Conservation (phyloP, 495 filamentous ascomycete species). For the Apodospora peruviana region DNA sequence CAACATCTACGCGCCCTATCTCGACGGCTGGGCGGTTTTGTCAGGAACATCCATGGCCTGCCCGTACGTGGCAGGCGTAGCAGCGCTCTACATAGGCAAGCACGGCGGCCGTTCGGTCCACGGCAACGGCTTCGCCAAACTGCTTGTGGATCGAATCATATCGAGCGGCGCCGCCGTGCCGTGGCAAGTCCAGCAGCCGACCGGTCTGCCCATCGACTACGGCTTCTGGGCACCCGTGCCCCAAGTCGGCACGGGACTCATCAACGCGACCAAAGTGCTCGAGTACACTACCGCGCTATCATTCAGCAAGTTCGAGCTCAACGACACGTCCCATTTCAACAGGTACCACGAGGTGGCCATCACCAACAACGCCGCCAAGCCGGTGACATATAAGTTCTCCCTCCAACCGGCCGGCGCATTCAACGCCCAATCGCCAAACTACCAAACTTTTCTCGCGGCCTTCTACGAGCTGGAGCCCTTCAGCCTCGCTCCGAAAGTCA, state of each 20-base stretch:
- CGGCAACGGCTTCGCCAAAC: slow-evolving; percentile 29
- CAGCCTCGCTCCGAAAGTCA: slow-evolving; percentile 4
- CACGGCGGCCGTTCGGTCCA: slow-evolving; percentile 27
- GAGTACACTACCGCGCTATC: slow-evolving; percentile 32
- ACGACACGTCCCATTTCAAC: slow-evolving; percentile 37
- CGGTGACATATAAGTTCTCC: slow-evolving; percentile 30
- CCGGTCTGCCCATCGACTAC: slow-evolving; percentile 18
- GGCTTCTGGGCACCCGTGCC: slow-evolving; percentile 32
- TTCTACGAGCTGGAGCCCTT: slow-evolving; percentile 3
- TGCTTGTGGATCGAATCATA: slow-evolving; percentile 32
- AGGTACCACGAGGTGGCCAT: slow-evolving; percentile 30
- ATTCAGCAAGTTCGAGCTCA: slow-evolving; percentile 35
- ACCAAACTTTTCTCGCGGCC: slow-evolving; percentile 3
- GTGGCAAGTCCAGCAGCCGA: slow-evolving; percentile 34
- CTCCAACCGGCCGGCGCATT: slow-evolving; percentile 17
- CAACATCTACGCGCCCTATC: slow-evolving; percentile 42
- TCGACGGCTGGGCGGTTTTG: slow-evolving; percentile 32
- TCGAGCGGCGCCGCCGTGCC: slow-evolving; percentile 32
- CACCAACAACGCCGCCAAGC: slow-evolving; percentile 32
- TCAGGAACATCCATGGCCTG: slow-evolving; percentile 49
- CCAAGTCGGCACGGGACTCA: slow-evolving; percentile 43
- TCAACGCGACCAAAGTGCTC: slow-evolving; percentile 39
- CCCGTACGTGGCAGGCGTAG: slow-evolving; percentile 44
- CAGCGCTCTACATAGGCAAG: slow-evolving; percentile 36
- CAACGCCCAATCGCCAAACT: slow-evolving; percentile 1